Conservation (phyloP, 2,329 filamentous ascomycete genomes). For the Fusarium coffeatum region DNA sequence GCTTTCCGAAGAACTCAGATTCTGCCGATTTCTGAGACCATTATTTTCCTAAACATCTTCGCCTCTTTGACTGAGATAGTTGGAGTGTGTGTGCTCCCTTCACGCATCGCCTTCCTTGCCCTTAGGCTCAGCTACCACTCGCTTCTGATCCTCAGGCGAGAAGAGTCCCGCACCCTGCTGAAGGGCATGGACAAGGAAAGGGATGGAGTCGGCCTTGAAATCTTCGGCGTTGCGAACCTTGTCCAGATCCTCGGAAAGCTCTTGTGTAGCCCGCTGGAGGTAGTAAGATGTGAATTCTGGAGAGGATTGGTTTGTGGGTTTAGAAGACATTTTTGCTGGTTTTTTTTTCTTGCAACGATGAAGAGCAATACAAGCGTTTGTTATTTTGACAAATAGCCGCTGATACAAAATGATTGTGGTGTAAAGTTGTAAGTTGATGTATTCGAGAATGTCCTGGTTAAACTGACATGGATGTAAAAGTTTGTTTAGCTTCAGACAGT, state of each 20-base stretch:
- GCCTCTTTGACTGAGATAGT: not conserved
- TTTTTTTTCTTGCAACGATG: not conserved
- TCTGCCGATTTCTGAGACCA: not conserved
- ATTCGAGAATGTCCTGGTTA: not conserved
- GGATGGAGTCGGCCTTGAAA: conserved; percentile 73
- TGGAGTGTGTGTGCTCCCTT: not conserved
- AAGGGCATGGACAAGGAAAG: conserved; percentile 74
- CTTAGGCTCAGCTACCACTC: conserved; percentile 38
- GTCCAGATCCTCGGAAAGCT: conserved; percentile 80
- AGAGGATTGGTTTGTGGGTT: conserved; percentile 29
- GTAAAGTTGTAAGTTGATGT: not conserved
- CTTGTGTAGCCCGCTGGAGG: conserved; percentile 74
- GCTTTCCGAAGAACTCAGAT: not conserved
- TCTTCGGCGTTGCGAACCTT: conserved; percentile 75
- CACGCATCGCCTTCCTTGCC: conserved; percentile 29
- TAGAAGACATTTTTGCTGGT: conserved; percentile 29
- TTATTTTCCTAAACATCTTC: not conserved
- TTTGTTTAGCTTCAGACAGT: conserved; percentile 4
- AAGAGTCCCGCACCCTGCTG: conserved; percentile 75
- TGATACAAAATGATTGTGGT: not conserved
- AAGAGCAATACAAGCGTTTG: too few species aligned
- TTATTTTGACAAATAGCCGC: not conserved
- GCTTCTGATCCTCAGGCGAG: conserved; percentile 54
- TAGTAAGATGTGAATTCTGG: conserved; percentile 72
- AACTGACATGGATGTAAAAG: conserved; percentile 3